These are phyloP conservation scores for Stipa capillata DNA, from an alignment of 176 grass and related monocot genomes.

Conservation along the genomic window DNA sequence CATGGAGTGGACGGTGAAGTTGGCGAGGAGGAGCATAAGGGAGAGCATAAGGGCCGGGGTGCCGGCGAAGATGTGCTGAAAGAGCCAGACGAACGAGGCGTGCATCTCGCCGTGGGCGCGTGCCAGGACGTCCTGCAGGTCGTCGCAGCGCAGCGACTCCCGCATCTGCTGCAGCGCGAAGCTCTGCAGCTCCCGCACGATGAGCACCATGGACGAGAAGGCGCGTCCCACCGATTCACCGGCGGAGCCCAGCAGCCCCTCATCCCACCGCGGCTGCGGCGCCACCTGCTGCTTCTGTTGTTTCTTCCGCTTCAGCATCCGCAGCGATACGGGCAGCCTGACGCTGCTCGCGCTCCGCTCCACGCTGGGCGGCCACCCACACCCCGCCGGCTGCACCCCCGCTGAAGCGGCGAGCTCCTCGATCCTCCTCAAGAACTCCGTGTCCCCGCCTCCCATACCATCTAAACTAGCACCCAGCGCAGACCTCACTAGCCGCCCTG, in stretches of 20 bases:
- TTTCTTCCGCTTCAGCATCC: constrained; percentile 86
- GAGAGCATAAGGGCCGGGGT: constrained; percentile 89
- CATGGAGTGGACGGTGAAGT: constrained; percentile 97
- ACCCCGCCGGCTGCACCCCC: background rate
- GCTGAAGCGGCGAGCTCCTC: constrained; percentile 45
- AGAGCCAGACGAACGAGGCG: constrained; percentile 93
- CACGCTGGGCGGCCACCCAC: constrained; percentile 34
- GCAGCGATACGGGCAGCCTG: constrained; percentile 61
- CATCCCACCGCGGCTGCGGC: constrained; percentile 34
- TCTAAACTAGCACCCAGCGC: constrained; percentile 42
- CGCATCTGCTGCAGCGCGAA: constrained; percentile 65
- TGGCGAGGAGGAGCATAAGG: constrained; percentile 92
- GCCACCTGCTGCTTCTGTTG: constrained; percentile 14
- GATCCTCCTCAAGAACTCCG: constrained; percentile 50
- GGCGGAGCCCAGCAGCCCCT: constrained; percentile 33
- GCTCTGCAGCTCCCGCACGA: constrained; percentile 87
- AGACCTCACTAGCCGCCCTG: background rate
- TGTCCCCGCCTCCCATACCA: constrained; percentile 34
- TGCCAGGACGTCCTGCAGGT: constrained; percentile 50
- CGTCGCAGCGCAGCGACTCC: constrained; percentile 45
- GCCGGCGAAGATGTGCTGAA: constrained; percentile 90
- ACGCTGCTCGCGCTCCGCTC: constrained; percentile 42
- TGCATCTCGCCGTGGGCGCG: constrained; percentile 80
- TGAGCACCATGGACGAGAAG: constrained; percentile 98
- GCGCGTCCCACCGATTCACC: constrained; percentile 61